Percentiles rank a stretch among this genome's conserved stretches.
Evolutionary conservation across 2,329 filamentous ascomycete genomes (phyloP).

Genomic region (Penicillium sclerotiorum): DNA sequence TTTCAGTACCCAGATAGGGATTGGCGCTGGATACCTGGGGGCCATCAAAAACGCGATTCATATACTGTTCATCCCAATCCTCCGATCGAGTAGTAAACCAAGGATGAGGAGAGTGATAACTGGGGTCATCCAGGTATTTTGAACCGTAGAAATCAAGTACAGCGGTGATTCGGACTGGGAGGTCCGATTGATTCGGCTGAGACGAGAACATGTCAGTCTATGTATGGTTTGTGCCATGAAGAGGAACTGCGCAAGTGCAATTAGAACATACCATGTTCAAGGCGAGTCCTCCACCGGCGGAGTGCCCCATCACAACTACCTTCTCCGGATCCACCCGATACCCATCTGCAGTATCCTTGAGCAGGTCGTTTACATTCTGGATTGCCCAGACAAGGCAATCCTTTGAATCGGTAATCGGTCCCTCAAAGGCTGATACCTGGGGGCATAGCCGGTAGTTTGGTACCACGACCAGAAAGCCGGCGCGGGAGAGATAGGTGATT

Average conservation of each 20-base stretch:
- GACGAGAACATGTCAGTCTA: no score
- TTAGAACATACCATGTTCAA: not conserved
- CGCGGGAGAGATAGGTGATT: not conserved
- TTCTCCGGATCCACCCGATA: not conserved
- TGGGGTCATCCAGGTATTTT: not conserved
- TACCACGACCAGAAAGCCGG: not conserved
- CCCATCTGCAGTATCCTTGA: not conserved
- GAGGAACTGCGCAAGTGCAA: no score
- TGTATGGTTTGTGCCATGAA: no score
- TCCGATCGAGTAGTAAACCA: not conserved
- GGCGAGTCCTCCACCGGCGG: not conserved
- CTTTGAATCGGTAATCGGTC: not conserved
- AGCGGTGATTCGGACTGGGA: not conserved
- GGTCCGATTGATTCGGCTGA: not conserved
- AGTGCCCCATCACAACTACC: not conserved
- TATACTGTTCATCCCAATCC: not conserved
- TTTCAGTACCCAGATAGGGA: not conserved
- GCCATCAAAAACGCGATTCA: not conserved
- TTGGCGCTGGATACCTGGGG: not conserved
- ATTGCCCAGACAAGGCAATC: not conserved
- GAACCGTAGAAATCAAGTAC: not conserved
- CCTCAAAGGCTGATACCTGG: not conserved
- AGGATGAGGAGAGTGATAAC: not conserved
- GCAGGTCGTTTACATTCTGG: not conserved
- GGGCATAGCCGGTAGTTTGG: not conserved